Evolutionary conservation across 2,329 filamentous ascomycete genomes (phyloP).

Genomic region (Akanthomyces dipterigenus): DNA sequence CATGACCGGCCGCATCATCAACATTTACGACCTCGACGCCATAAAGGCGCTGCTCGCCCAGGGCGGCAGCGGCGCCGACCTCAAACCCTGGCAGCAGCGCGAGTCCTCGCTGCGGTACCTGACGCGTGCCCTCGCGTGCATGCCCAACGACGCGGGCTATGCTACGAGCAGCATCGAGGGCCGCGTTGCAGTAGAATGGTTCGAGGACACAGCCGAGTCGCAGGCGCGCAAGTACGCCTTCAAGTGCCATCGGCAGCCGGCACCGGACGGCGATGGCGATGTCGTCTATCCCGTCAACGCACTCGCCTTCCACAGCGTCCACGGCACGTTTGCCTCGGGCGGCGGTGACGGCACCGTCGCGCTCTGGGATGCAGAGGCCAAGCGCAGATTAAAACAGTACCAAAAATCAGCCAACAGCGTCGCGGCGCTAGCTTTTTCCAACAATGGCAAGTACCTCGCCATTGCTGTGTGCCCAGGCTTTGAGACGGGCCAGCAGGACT

Average conservation of each 20-base stretch:
- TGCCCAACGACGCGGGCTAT: constrained; percentile 94
- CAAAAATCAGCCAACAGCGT: constrained; percentile 76
- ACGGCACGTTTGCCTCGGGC: constrained; percentile 81
- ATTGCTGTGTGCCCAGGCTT: constrained; percentile 81
- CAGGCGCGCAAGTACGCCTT: constrained; percentile 96
- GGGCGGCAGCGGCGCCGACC: constrained; percentile 34
- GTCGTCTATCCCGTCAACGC: constrained; percentile 90
- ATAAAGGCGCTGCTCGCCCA: constrained; percentile 49
- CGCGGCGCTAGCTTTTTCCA: constrained; percentile 68
- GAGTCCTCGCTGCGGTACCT: constrained; percentile 96
- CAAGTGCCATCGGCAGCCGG: constrained; percentile 87
- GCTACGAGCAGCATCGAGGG: constrained; percentile 91
- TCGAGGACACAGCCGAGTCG: constrained; percentile 79
- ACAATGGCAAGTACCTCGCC: constrained; percentile 70
- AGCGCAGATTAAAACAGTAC: constrained; percentile 84
- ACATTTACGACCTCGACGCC: constrained; percentile 83
- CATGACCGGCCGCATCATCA: constrained; percentile 88
- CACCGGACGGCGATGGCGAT: constrained; percentile 58
- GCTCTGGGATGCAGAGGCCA: constrained; percentile 86
- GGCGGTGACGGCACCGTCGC: constrained; percentile 90
- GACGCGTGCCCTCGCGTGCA: constrained; percentile 86
- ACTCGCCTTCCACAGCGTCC: constrained; percentile 75
- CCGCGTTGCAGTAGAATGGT: constrained; percentile 95
- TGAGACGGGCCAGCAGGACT: constrained; percentile 78
- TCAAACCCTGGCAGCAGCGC: constrained; percentile 84